Evolutionary conservation across 495 filamentous ascomycete species (phyloP), one percentile per base, ranked within the genome.

Genomic region (Penicillium daleae): DNA sequence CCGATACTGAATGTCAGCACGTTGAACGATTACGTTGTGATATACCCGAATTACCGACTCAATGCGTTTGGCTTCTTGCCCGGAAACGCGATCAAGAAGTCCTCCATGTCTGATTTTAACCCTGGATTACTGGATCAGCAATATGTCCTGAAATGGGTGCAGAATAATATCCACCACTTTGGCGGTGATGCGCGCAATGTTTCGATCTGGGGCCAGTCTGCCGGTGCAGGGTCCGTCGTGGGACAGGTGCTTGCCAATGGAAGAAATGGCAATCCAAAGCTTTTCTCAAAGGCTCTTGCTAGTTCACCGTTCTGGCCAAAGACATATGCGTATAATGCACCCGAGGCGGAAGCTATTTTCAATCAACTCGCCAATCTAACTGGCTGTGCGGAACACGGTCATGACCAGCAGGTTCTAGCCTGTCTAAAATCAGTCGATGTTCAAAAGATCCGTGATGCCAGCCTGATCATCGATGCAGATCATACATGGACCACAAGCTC

Each of bases 281-380:
- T 80, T 37, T 85, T 85, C 65, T 66, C 60, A 13, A 83, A 83
- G 63, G 86, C 85, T 0, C 76, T 88, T n/a, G 82, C 83, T 6
- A 84, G 80, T 59, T 83, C 80, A 3, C 86, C 86, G 0, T 89
- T 85, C 67, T 88, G 85, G 86, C 83, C 83, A 0, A 85, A 83
- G 65, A 85, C 82, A 15, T 87, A 87, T 67, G 57, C 62, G 5
- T 83, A 82, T 63, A 74, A 85, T 50, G 69, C 70, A 3, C 73
- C 78, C 6, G 74, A 85, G 60, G 75, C 82, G 3, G 80, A 87
- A 60, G 78, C 60, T 17, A 76, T 85, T 2, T 86, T 84, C 61
- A 65, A 76, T 51, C 69, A 75, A 15, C 56, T 84, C 13, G 77
- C 71, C 1, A 73, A 76, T 42, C 62, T 79, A 12, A 82, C 79